A percentile compares a stretch with the other conserved stretches of the same genome.
These are phyloP conservation scores for Populus pruinosa DNA, from an alignment of 345 rosid genomes.

Conservation along the genomic window DNA sequence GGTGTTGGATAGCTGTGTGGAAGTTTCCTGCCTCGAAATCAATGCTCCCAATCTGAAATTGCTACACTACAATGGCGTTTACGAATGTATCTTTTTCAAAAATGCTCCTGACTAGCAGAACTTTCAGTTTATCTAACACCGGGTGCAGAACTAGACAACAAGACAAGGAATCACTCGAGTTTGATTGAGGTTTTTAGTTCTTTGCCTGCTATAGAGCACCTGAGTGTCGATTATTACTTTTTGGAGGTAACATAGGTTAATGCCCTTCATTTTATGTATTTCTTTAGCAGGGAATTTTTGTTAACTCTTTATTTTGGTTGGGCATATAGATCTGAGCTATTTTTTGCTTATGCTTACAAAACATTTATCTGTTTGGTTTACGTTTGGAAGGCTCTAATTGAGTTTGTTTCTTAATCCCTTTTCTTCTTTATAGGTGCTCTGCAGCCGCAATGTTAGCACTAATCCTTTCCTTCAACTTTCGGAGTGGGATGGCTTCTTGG, in stretches of 20 bases:
- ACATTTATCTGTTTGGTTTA: neutral
- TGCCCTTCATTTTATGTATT: neutral
- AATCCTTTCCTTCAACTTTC: neutral
- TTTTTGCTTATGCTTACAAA: neutral
- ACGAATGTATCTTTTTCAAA: neutral
- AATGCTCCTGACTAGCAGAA: neutral
- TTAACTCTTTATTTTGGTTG: neutral
- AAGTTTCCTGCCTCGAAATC: neutral
- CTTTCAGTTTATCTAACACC: neutral
- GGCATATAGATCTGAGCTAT: neutral
- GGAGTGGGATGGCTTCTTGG: neutral
- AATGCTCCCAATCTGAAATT: constrained; percentile 1
- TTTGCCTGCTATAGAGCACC: neutral
- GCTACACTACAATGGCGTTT: neutral
- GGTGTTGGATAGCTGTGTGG: neutral
- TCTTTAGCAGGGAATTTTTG: neutral
- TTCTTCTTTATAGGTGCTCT: neutral
- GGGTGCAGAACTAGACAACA: too few species aligned
- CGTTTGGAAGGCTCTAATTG: neutral
- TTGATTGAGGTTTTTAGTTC: neutral
- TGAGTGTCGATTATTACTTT: neutral
- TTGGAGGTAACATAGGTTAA: neutral
- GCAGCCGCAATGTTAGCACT: too few species aligned
- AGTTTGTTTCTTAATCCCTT: neutral
- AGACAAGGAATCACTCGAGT: neutral